Base-by-base conservation (phyloP, 2,329 filamentous ascomycete species). In the Monascus ruber region DNA sequence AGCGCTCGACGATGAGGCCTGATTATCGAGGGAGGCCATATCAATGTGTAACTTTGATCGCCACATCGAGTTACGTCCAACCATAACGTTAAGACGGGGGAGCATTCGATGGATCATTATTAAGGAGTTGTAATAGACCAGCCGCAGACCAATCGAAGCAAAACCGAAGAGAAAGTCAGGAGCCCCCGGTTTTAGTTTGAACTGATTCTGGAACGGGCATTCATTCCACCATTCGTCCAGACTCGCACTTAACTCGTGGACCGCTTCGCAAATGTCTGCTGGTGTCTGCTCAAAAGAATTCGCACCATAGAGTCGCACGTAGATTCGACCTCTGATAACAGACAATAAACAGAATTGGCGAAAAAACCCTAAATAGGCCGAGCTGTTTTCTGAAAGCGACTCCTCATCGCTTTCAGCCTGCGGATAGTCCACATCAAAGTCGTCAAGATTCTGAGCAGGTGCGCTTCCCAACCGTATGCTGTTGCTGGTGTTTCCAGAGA, bases 41-140 rank as follows among this genome's bases (percentile, higher is more conserved):
- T 49, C 50, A 24, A 44, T 47, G 17, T 47, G 35, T 17, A 43
- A 42, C 11, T 45, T 35, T 31, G 34, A 40, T 36, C 34, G 79
- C 54, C 88, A 93, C 35, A 87, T 71, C 4, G 84, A 85, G 58
- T 85, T 82, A 42, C 91, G 87, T 32, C 85, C 86, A 54, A 83
- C 94, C 53, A 91, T 85, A 38, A 85, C 93, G 25, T 88, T 87
- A 55, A 94, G 84, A 51, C 94, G 85, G 29, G 95, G 79, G 33
- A 85, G 91, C 84, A 96, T 94, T 35, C 89, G 84, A 60, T 96
- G 89, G 46, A 95, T 94, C 1, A 91, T 95, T 1, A 88, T 94
- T 37, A 95, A 65, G 49, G 87, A 94, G 62, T 96, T 95, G 69
- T 95, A 94, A 62, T 96, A 96, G 3, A 85, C 81, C 52, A 96